phyloP scores from a whole-genome alignment of 257 asterid genomes.

The Solanum habrochaites region DNA sequence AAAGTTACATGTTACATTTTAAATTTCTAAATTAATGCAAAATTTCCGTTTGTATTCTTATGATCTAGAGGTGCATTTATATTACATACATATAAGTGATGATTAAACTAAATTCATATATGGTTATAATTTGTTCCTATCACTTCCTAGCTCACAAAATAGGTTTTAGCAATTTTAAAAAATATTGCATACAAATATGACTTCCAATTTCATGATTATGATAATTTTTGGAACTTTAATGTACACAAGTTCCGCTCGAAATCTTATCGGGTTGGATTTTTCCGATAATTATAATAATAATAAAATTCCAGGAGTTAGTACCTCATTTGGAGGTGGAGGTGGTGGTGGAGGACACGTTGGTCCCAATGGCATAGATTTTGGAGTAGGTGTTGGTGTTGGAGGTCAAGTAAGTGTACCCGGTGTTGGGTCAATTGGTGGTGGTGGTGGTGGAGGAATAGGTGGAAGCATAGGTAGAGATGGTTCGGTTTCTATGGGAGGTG shows the following conservation, averaged over 20 bases:
- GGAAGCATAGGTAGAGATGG: background rate
- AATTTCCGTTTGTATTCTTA: background rate
- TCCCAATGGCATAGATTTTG: background rate
- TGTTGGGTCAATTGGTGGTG: background rate
- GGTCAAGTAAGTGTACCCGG: background rate
- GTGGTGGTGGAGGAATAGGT: background rate
- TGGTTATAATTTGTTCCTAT: background rate
- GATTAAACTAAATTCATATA: background rate
- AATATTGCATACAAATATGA: background rate
- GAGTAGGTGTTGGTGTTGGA: background rate
- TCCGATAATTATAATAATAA: background rate
- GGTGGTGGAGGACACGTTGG: background rate
- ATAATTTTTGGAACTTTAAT: background rate
- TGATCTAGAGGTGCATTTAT: background rate
- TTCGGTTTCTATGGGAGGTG: background rate
- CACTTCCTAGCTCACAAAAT: background rate
- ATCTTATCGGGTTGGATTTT: background rate
- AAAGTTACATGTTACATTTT: background rate
- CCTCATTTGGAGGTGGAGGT: background rate
- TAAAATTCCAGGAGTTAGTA: background rate
- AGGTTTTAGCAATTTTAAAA: background rate
- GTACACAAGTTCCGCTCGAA: background rate
- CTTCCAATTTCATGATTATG: background rate
- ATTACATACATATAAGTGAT: background rate
- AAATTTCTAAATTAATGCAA: background rate